Conservation (phyloP, 352 stramenopile species). For the Pythium dissotocum region DNA sequence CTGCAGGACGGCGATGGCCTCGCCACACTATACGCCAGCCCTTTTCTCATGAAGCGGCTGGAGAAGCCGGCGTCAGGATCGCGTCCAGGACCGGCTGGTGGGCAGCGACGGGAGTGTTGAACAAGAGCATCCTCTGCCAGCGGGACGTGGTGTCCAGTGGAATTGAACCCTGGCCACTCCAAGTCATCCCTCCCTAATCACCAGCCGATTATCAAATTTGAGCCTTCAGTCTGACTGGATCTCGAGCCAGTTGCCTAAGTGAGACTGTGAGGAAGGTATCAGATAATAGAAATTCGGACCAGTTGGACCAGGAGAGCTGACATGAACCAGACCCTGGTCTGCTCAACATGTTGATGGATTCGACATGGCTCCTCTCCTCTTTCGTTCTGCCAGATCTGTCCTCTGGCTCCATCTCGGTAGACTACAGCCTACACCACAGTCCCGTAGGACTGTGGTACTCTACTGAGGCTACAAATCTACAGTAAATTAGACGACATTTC, state of each 20-base stretch:
- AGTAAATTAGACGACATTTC: no score
- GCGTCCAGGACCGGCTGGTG: neutral
- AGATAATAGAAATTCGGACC: neutral
- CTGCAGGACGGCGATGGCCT: neutral
- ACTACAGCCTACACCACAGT: neutral
- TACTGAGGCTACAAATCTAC: no score
- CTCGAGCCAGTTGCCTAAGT: neutral
- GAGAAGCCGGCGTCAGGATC: neutral
- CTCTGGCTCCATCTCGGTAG: neutral
- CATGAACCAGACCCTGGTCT: neutral
- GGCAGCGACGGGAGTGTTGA: constrained; percentile 4
- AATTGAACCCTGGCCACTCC: neutral
- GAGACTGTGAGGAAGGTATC: neutral
- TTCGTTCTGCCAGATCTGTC: constrained; percentile 1
- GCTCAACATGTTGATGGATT: neutral
- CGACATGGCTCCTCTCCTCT: neutral
- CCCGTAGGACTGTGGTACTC: no score
- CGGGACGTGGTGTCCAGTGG: neutral
- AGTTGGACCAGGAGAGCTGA: neutral
- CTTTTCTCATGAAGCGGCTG: constrained; percentile 16
- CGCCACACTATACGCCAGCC: no score
- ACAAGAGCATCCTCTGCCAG: neutral
- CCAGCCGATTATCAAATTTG: neutral
- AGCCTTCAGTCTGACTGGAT: neutral
- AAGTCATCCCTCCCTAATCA: neutral